Percentiles rank a stretch among this genome's conserved stretches.
Conservation (phyloP, 208 protist species). For the Leishmania tarentolae region DNA sequence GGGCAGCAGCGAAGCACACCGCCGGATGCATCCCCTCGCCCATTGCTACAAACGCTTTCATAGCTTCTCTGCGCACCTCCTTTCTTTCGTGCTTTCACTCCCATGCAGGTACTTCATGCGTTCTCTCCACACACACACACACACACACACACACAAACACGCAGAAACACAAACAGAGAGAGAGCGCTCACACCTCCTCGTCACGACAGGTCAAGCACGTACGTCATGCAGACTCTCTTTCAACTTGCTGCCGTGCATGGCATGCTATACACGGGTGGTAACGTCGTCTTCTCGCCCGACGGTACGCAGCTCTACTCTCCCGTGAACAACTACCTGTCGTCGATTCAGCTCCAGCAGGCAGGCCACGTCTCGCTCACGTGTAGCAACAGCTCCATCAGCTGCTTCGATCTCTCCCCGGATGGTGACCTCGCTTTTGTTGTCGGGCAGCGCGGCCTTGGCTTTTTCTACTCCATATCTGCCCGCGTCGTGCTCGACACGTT, state of each 20-base stretch:
- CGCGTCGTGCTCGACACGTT: constrained; percentile 89
- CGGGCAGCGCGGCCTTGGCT: constrained; percentile 80
- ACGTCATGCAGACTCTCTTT: constrained; percentile 75
- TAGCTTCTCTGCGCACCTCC: neutral
- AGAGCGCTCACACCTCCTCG: neutral
- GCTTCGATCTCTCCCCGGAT: constrained; percentile 87
- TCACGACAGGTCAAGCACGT: neutral
- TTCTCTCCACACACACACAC: neutral
- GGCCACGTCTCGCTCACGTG: constrained; percentile 75
- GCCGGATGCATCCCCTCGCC: neutral
- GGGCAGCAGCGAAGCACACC: neutral
- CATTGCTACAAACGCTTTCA: no score
- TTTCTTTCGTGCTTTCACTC: neutral
- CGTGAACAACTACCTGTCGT: constrained; percentile 88
- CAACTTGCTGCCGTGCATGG: constrained; percentile 91
- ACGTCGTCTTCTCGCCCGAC: constrained; percentile 85
- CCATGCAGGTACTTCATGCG: neutral
- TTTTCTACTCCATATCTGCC: constrained; percentile 88
- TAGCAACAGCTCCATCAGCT: constrained; percentile 90
- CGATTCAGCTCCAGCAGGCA: constrained; percentile 78
- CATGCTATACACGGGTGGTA: constrained; percentile 93
- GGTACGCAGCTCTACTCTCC: constrained; percentile 84
- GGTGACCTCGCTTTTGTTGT: constrained; percentile 82
- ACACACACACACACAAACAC: constrained; percentile 7
- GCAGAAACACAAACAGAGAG: neutral